Conservation (phyloP, 345 rosid species). For the Gynandropsis gynandra region DNA sequence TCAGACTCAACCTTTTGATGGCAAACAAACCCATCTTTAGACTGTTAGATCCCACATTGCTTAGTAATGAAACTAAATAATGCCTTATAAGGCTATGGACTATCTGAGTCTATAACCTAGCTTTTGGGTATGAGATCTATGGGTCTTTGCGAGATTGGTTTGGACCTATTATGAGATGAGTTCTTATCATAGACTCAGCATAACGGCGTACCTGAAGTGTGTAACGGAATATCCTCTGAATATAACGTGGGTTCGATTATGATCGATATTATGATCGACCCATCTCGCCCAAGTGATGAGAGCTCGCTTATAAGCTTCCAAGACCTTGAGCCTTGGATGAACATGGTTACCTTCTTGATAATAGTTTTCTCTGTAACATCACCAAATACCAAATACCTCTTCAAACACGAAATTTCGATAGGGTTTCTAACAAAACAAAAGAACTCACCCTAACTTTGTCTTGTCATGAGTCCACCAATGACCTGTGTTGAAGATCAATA, state of each 20-base stretch:
- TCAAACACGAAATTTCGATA: neutral
- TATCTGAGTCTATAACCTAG: too few species aligned
- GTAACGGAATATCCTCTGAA: constrained; percentile 82
- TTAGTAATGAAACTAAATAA: too few species aligned
- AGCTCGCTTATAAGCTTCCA: constrained; percentile 74
- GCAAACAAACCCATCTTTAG: too few species aligned
- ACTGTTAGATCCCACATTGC: too few species aligned
- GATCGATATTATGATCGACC: constrained; percentile 60
- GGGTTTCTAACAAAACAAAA: constrained; percentile 1
- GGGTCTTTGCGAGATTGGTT: too few species aligned
- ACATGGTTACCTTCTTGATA: constrained; percentile 82
- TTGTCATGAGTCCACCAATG: constrained; percentile 99
- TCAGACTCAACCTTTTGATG: too few species aligned
- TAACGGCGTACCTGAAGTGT: constrained; percentile 53
- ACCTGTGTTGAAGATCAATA: constrained; percentile 79
- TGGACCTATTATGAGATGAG: neutral
- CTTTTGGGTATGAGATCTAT: too few species aligned
- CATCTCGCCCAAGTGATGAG: constrained; percentile 83
- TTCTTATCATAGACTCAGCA: neutral
- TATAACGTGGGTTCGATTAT: constrained; percentile 44
- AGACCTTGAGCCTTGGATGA: constrained; percentile 64
- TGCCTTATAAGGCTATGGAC: too few species aligned
- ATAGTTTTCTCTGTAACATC: constrained; percentile 52
- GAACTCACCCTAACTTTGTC: constrained; percentile 71
- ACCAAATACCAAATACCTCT: neutral